Evolutionary conservation across 768 basidiomycete species (phyloP).

Genomic region (Paxillus rubicundulus): DNA sequence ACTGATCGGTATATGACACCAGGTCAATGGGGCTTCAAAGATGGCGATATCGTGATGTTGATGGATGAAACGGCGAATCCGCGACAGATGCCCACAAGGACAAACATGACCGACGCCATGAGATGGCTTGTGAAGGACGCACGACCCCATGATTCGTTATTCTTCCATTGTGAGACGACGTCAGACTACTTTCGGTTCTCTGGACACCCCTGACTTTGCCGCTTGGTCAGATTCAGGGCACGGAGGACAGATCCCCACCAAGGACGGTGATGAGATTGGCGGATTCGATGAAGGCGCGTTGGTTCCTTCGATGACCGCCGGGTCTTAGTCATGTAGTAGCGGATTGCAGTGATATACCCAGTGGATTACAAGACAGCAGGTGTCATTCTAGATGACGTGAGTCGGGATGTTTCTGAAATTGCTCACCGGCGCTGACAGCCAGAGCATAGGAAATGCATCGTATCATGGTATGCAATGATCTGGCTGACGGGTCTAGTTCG

Average conservation of each 20-base stretch:
- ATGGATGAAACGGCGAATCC: conserved; percentile 45
- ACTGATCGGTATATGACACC: not conserved
- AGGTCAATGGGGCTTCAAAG: conserved; percentile 47
- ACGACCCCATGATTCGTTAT: conserved; percentile 65
- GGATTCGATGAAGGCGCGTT: conserved; percentile 74
- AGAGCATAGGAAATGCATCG: conserved; percentile 38
- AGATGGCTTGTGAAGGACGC: conserved; percentile 70
- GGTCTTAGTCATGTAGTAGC: not conserved
- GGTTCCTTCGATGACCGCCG: not conserved
- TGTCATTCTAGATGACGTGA: conserved; percentile 75
- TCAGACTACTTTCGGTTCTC: not conserved
- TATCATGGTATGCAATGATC: conserved; percentile 34
- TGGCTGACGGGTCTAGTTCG: not conserved
- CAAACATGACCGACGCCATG: conserved; percentile 59
- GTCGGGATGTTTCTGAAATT: conserved; percentile 18
- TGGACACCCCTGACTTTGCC: not conserved
- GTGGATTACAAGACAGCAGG: conserved; percentile 77
- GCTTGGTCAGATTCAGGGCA: conserved; percentile 78
- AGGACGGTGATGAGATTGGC: conserved; percentile 74
- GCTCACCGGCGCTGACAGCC: not conserved
- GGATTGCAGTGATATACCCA: conserved; percentile 75
- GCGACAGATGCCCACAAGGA: conserved; percentile 47
- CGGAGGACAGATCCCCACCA: conserved; percentile 85
- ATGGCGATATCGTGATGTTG: conserved; percentile 57
- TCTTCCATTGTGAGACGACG: conserved; percentile 59